Base-by-base conservation (phyloP, 2,329 filamentous ascomycete species). In the Didymellaceae sp. region DNA sequence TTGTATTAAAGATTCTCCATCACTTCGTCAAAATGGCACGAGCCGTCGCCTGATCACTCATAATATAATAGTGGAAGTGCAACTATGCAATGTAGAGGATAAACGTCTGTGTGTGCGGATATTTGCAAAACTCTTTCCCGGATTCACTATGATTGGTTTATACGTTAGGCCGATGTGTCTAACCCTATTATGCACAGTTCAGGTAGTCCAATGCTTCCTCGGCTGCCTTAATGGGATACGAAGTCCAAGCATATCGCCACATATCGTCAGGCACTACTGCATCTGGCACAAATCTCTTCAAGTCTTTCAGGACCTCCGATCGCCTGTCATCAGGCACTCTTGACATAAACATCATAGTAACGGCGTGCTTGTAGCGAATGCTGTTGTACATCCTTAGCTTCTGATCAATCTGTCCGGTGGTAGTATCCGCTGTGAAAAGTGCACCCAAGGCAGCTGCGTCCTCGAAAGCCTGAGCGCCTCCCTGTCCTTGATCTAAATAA, bases 401-500 rank as follows among this genome's bases (percentile, higher is more conserved):
- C 24, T 48, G 17, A 10, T 31, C 11, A n/a, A 57, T 43, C 5
- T 52, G 24, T 17, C 22, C 39, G 7, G 34, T 21, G 5, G 10
- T 25, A 2, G 44, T 40, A 17, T 57, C 46, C 13, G 41, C 38
- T 21, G 45, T 39, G 11, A 57, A 45, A 5, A 57, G 38, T 4
- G 47, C 39, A 21, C 46, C 54, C 6, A 57, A 43, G 8, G 51
- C 39, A 22, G 46, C 54, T 5, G 51, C 54, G n/a, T 57, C 54
- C 25, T 57, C 54, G 9, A 54, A 31, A 11, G 51, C 54, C 42
- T 57, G 54, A 6, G 52, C 54, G 5, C 45, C 54, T 10, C 54
- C 54, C 32, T 52, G 49, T 13, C 40, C 41, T 41, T 52, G 41
- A 17, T 52, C 41, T 45, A 46, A 22, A 16, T 8, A 14, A 18